Percentiles rank a stretch among this genome's conserved stretches.
Evolutionary conservation across 2,329 filamentous ascomycete species (phyloP).

Genomic region (Talaromyces sp.): DNA sequence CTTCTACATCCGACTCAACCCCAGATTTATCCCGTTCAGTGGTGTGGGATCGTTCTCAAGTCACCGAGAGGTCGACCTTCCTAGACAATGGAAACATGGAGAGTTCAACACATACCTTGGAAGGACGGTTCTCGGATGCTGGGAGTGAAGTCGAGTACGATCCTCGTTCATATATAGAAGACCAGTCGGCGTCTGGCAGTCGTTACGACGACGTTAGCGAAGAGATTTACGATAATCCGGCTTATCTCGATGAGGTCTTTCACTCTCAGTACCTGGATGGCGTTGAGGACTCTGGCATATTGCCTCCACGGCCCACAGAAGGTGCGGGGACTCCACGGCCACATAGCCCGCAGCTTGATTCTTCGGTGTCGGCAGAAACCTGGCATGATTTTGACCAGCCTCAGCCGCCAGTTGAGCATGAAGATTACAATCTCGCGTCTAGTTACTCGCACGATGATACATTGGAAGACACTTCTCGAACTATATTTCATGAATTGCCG

Average conservation of each 20-base stretch:
- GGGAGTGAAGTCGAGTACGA: slow-evolving; percentile 32
- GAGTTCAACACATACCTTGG: slow-evolving; percentile 29
- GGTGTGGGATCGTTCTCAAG: slow-evolving; percentile 29
- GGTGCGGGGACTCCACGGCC: slow-evolving; percentile 17
- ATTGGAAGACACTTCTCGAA: neutral
- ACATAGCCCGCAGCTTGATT: slow-evolving; percentile 15
- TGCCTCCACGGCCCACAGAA: slow-evolving; percentile 12
- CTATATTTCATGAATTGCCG: neutral
- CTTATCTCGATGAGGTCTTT: slow-evolving; percentile 36
- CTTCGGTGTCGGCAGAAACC: slow-evolving; percentile 1
- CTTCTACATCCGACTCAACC: slow-evolving; percentile 20
- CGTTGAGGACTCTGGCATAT: slow-evolving; percentile 20
- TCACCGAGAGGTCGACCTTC: neutral
- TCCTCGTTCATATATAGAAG: slow-evolving; percentile 22
- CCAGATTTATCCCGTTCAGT: slow-evolving; percentile 35
- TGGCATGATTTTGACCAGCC: slow-evolving; percentile 8
- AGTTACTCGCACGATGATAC: neutral
- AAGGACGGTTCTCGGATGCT: slow-evolving; percentile 40
- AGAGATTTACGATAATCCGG: slow-evolving; percentile 31
- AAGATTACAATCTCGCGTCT: neutral
- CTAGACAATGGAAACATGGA: slow-evolving; percentile 19
- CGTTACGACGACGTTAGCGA: slow-evolving; percentile 26
- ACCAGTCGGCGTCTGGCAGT: slow-evolving; percentile 17
- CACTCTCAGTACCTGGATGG: slow-evolving; percentile 30
- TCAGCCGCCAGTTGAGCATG: neutral